Base-by-base conservation (phyloP, 257 asterid species). In the Phtheirospermum japonicum region DNA sequence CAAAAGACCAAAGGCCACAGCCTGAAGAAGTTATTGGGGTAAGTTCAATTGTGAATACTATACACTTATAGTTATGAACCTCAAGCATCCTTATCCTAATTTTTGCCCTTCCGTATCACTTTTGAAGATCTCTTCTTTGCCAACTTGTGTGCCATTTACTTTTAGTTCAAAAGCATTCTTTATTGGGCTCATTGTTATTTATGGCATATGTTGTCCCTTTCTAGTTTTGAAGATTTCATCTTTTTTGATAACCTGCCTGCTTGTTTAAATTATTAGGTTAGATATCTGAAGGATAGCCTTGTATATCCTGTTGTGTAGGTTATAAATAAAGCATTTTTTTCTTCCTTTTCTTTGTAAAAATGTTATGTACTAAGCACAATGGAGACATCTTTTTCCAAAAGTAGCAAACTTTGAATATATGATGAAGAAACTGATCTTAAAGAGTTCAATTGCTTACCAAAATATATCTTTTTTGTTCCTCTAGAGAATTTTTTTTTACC, bases 1-100 rank as follows among this genome's bases (percentile, higher is more conserved):
- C 94, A 48, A 82, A 73, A 75, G 95, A 93, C 77, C 99, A 93
- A 75, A 85, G 88, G 53, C 96, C 99, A 57, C 92, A 85, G 60
- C 94, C 97, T 50, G 97, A 93, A 69, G 99, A 93, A 87, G 95
- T 87, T 74, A 79, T 93, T 72, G 96, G 85, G 77, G 99, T 92
- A 80, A 76, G 88, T 57, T 50, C 20, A 19, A 19, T 56, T 40
- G 30, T 43, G 34, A 26, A 33, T 61, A n/a, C 54, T n/a, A 20
- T n/a, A 23, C 28, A 23, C 28, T 23, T 49, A 68, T 30, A 5
- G 40, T 74, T 36, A 49, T 52, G 33, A 43, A 55, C 19, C 28
- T 60, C 36, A 66, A 18, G 26, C 14, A 49, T 63, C 50, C 33
- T 69, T 64, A 5, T 36, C 26, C 18, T 50, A 50, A 51, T 31